Percentiles rank a stretch among this genome's conserved stretches.
These are phyloP conservation scores for Musa acuminata DNA, from an alignment of 176 grass and related monocot genomes.

Conservation along the genomic window DNA sequence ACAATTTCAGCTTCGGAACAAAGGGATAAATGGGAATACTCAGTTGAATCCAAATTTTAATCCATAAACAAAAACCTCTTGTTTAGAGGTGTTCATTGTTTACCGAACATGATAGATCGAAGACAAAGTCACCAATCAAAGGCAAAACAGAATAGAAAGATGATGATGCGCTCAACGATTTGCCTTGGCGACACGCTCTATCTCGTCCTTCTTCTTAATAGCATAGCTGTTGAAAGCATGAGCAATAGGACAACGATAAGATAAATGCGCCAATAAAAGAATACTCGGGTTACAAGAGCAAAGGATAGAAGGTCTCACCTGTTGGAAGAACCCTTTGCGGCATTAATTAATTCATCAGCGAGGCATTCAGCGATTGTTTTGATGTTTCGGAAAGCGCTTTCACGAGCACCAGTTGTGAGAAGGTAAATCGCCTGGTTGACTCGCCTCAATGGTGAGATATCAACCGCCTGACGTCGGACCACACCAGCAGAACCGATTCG, in stretches of 20 bases:
- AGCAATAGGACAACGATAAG: not conserved
- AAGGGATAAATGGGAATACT: too few species aligned
- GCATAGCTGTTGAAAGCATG: not conserved
- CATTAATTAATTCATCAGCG: slow-evolving; percentile 12
- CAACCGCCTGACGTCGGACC: slow-evolving; percentile 5
- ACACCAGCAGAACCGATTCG: slow-evolving; percentile 12
- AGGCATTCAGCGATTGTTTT: slow-evolving; percentile 12
- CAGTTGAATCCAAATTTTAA: too few species aligned
- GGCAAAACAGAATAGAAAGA: too few species aligned
- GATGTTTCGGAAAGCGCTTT: slow-evolving; percentile 13
- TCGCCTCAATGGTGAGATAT: too few species aligned
- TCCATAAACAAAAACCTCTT: too few species aligned
- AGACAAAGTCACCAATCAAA: too few species aligned
- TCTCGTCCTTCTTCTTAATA: not conserved
- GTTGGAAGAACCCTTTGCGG: slow-evolving; percentile 15
- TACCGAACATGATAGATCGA: too few species aligned
- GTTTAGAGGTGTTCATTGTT: too few species aligned
- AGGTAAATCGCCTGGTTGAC: slow-evolving; percentile 16
- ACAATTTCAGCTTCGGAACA: too few species aligned
- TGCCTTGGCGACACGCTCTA: not conserved
- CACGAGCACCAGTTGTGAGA: slow-evolving; percentile 6
- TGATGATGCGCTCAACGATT: not conserved
- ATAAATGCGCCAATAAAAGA: not conserved
- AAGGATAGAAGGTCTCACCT: not conserved
- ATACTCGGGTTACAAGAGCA: not conserved